Evolutionary conservation across 2,329 filamentous ascomycete genomes (phyloP), one percentile per base, ranked within the genome.

Genomic region (Onygenales sp.): DNA sequence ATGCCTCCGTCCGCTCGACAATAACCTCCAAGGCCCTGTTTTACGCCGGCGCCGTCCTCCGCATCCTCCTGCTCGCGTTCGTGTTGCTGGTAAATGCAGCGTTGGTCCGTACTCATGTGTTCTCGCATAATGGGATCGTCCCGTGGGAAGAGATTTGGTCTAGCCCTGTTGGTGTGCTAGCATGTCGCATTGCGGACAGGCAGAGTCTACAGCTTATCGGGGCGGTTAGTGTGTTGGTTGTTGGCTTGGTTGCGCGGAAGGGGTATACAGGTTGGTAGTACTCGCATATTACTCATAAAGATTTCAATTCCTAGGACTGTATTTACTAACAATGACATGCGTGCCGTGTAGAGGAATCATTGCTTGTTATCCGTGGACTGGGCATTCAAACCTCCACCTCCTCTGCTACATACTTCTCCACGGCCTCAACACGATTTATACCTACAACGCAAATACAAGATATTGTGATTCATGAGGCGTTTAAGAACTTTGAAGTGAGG

Each of bases 391-490:
- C 89, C 2, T 85, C 82, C 7, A 86, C 84, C 1, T 84, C 82
- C 32, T 83, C 84, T 7, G 70, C 78, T 1, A 86, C 83, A 7
- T 89, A 88, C 63, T 75, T 91, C 6, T 77, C 78, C 39, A 75
- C 76, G 7, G 72, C 80, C 2, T 76, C 78, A 1, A 86, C 83
- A n/a, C 75, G 84, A 49, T 89, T 88, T 69, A 97, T 98, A 55
- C 92, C 93, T 0, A 95, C 92, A 0, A 87, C 86, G 44, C 85
- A 89, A 70, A 94, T 98, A 54, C 88, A 88, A 66, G 93, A 98
- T 67, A 85, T 98, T 54, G 82, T 96, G 52, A 87, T 98, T 50
- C 90, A 96, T 67, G 93, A 98, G 75, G 93, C 91, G 3, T 97
- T 97, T 70, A 83, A 82, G 54, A 91, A 91, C 0, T 95, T 96